Base-by-base conservation (phyloP, 371 early-diverging fungal genomes). In the Encephalitozoon hellem region DNA sequence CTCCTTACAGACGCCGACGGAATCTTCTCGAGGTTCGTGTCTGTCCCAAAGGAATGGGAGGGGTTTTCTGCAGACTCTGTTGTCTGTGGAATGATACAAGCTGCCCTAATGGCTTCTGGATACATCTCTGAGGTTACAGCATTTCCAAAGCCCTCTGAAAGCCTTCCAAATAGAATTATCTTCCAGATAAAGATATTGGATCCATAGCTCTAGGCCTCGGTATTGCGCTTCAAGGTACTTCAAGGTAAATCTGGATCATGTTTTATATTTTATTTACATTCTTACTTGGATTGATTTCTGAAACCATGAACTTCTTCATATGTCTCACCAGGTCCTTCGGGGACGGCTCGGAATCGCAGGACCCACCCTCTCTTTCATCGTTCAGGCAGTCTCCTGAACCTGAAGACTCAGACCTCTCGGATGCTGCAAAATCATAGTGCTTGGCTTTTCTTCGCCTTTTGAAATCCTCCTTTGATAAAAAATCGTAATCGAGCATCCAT, bases 401-500 rank as follows among this genome's bases (percentile, higher is more conserved):
- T 4, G 63, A 34, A 12, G 51, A 1, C 1, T 38, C 21, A 49
- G 32, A n/a, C 5, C 28, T 25, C 2, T 72, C 15, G n/a, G 32
- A 0, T 18, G 15, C n/a, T 15, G 1, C 18, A 34, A n/a, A 32
- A 21, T 65, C 67, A 15, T 51, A 39, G 28, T 49, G 64, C 32
- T 12, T 53, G n/a, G 18, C 15, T n/a, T 15, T 42, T 32, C 54
- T 52, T 64, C 66, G 51, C 23, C 42, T 45, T 21, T 74, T 74
- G 34, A 45, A 53, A 1, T 65, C 67, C 53, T 74, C 74, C 26
- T 67, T 42, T 5, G 51, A 9, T 9, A 67, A 9, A 39, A 47
- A 49, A 1, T 67, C 74, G n/a, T 69, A n/a, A 23, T 72, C 72
- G 34, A 83, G 64, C 52, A 30, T 70, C 83, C 83, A 85, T 41